Evolutionary conservation across 2,329 filamentous ascomycete genomes (phyloP), one percentile per base, ranked within the genome.

Genomic region (Fusarium multiceps): DNA sequence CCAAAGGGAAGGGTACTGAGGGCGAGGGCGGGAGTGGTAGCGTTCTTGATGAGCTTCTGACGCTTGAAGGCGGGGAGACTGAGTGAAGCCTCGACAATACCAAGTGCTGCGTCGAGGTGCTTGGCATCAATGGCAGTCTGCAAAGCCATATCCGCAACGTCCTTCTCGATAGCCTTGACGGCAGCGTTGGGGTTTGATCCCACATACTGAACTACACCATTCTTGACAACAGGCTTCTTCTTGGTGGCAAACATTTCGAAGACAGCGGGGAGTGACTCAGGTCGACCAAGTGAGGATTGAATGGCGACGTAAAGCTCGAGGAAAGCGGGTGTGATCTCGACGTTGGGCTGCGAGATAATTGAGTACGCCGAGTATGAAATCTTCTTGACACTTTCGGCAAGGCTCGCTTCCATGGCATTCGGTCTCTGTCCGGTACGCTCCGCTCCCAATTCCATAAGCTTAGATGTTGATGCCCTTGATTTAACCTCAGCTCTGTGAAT

Each of bases 191-290:
- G 91, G 43, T 92, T 92, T 43, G 88, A 88, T 51, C 84, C 78
- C 42, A 82, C 83, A 75, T 90, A 93, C 67, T 82, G 81, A 55
- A 93, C 82, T 11, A 86, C 86, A 18, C 86, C 86, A 20, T 87
- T 85, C 53, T 85, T 84, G 73, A 88, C 83, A 53, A 86, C 81
- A 4, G 94, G 92, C 67, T 89, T 83, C 12, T 93, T 91, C 80
- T 98, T 99, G 72, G 88, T 88, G 50, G 93, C 93, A 78, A 95
- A 98, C 55, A 98, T 85, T 59, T 90, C 83, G 76, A 99, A 91
- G 43, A 94, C 88, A 63, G 90, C 87, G 9, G 95, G 93, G 67
- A 98, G 88, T 46, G 92, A 90, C 69, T 93, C 88, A 4, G 93
- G 90, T 59, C 87, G 89, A 66, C 89, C 87, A 45, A 98, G 87